Base-by-base conservation (phyloP, 768 basidiomycete genomes). In the Gymnopilus junonius region DNA sequence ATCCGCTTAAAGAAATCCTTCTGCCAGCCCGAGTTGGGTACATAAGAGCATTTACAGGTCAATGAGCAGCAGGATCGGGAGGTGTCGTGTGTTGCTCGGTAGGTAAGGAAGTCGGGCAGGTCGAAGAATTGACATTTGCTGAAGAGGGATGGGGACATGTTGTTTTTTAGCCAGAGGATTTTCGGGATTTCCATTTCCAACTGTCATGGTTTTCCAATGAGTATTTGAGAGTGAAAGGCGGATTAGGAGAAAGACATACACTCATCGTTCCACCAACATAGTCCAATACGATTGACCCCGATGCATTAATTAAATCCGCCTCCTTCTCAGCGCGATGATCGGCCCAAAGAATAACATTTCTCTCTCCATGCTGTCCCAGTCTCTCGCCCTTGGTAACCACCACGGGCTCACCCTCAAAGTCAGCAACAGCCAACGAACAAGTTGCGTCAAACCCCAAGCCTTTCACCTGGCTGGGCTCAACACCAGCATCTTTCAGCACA, bases 121-220 rank as follows among this genome's bases (percentile, higher is more conserved):
- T 97, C 95, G 75, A 89, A 92, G 79, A 93, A 92, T 69, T 93
- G 90, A 77, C 90, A 93, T 58, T 80, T 80, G 23, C 84, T 75
- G 77, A 99, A 99, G 17, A 80, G 81, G 11, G 83, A 77, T 0
- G 86, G 72, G 2, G 83, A 71, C 95, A 99, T 96, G 78, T 92
- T 82, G 63, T 87, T 89, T 76, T 96, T 98, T 43, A 99, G 84
- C 97, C 97, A 99, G 29, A 99, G 87, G 31, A 96, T 91, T 76
- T 99, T 99, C 0, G 97, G 97, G 45, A 98, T 87, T 77, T 98
- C 97, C 97, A 99, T 99, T 76, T 99, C 96, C 43, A 98, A 85
- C 93, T 97, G 65, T 12, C 53, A 29, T 55, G 50, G 35, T 25
- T 55, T 48, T 64, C 27, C 17, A 58, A 29, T 39, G 14, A 17